phyloP scores from a whole-genome alignment of 306 rosid species.

The Cyclanthera cordifolia region DNA sequence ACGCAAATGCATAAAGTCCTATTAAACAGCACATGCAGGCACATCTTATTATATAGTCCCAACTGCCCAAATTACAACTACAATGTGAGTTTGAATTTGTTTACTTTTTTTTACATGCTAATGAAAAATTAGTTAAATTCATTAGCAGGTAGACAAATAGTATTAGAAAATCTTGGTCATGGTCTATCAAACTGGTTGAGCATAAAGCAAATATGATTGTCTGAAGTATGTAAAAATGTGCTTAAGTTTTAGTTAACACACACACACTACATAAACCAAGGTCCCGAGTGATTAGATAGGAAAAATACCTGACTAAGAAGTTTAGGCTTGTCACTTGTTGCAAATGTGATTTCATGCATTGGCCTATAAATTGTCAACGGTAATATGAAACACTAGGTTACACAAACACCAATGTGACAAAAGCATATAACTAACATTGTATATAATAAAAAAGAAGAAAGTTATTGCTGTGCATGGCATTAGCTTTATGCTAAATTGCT shows the following conservation, averaged over 20 bases:
- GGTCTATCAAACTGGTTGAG: neutral
- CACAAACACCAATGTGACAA: neutral
- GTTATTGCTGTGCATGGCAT: neutral
- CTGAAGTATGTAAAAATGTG: neutral
- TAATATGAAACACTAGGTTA: conserved; percentile 8
- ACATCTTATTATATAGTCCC: neutral
- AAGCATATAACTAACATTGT: neutral
- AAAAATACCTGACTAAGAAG: conserved; percentile 86
- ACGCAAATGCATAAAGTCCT: neutral
- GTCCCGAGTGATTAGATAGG: conserved; percentile 2
- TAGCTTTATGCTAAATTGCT: neutral
- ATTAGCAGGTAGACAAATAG: neutral
- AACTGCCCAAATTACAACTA: neutral
- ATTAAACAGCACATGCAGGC: neutral
- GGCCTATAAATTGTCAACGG: conserved; percentile 45
- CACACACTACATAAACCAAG: neutral
- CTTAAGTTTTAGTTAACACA: neutral
- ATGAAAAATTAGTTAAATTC: neutral
- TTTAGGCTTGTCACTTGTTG: conserved; percentile 89
- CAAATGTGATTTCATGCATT: conserved; percentile 94
- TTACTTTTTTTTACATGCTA: neutral
- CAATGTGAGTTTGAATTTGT: neutral
- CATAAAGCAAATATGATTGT: neutral
- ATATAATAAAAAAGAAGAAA: neutral
- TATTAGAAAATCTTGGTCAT: neutral